Conservation (phyloP, 495 filamentous ascomycete genomes). For the Terfezia boudieri region DNA sequence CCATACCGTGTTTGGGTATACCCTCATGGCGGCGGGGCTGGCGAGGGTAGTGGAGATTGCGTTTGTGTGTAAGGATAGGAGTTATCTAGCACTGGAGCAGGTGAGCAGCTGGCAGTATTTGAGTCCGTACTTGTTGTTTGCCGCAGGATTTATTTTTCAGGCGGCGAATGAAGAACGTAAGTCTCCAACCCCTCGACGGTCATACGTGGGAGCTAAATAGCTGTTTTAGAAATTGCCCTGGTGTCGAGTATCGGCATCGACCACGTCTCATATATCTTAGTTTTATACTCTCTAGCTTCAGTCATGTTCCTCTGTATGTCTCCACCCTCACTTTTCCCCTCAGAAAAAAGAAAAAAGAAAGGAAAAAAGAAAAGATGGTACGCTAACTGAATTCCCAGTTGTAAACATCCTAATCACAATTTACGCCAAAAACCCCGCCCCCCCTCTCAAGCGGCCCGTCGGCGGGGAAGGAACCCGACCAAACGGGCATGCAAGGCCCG, state of each 20-base stretch:
- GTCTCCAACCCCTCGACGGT: background rate
- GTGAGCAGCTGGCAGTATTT: conserved; percentile 83
- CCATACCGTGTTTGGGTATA: conserved; percentile 85
- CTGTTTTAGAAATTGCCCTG: conserved; percentile 39
- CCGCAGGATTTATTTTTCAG: conserved; percentile 94
- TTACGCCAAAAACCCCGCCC: background rate
- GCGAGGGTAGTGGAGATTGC: conserved; percentile 77
- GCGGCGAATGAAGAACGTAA: conserved; percentile 71
- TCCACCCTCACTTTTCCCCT: conserved; percentile 1
- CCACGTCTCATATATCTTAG: conserved; percentile 75
- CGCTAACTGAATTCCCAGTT: background rate
- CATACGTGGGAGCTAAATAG: too few species aligned
- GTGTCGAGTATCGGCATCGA: conserved; percentile 50
- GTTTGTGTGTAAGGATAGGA: conserved; percentile 54
- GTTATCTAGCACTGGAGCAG: conserved; percentile 30
- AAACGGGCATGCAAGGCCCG: background rate
- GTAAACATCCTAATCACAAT: conserved; percentile 13
- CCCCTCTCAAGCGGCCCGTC: background rate
- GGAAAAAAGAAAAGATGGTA: background rate
- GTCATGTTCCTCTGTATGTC: conserved; percentile 63
- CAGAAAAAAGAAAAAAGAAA: conserved; percentile 1
- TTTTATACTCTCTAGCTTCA: conserved; percentile 76
- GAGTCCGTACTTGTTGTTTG: conserved; percentile 71
- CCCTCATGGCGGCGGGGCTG: conserved; percentile 71
- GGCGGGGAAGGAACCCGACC: background rate